phyloP scores from a whole-genome alignment of 1,284 basidiomycete species.

The Schizophyllum amplum region DNA sequence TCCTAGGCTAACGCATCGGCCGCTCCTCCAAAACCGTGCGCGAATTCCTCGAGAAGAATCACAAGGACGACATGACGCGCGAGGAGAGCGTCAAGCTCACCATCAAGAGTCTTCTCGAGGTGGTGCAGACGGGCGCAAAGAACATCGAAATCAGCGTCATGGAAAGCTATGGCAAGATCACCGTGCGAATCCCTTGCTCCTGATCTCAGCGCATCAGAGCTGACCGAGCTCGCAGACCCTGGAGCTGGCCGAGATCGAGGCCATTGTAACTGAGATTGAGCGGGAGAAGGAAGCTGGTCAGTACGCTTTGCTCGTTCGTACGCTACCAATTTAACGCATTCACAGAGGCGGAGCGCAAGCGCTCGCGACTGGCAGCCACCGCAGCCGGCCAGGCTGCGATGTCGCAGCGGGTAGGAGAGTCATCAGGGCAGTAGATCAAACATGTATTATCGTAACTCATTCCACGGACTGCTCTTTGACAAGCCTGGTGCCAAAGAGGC shows the following conservation, averaged over 20 bases:
- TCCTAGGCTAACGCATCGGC: conserved; percentile 89
- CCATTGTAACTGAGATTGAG: conserved; percentile 86
- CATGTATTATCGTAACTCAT: not conserved
- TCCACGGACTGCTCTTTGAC: not conserved
- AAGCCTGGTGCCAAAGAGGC: too few relatives aligned
- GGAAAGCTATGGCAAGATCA: conserved; percentile 88
- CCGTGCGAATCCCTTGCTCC: conserved; percentile 44
- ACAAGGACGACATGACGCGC: conserved; percentile 83
- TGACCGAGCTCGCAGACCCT: conserved; percentile 52
- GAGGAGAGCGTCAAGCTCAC: conserved; percentile 94
- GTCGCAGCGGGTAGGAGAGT: conserved; percentile 44
- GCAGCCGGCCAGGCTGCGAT: conserved; percentile 83
- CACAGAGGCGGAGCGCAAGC: conserved; percentile 82
- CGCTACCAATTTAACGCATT: conserved; percentile 3
- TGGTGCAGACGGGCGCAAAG: conserved; percentile 99
- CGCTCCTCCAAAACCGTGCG: conserved; percentile 97
- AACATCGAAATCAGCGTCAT: conserved; percentile 98
- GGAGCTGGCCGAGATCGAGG: conserved; percentile 81
- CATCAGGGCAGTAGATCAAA: conserved; percentile 10
- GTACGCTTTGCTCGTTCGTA: conserved; percentile 19
- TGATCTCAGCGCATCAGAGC: not conserved
- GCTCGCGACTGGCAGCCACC: conserved; percentile 68
- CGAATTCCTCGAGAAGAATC: conserved; percentile 98
- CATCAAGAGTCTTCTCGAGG: conserved; percentile 93
- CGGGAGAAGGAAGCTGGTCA: conserved; percentile 90